Evolutionary conservation across 2,329 filamentous ascomycete genomes (phyloP).

Genomic region (Penicillium sp.): DNA sequence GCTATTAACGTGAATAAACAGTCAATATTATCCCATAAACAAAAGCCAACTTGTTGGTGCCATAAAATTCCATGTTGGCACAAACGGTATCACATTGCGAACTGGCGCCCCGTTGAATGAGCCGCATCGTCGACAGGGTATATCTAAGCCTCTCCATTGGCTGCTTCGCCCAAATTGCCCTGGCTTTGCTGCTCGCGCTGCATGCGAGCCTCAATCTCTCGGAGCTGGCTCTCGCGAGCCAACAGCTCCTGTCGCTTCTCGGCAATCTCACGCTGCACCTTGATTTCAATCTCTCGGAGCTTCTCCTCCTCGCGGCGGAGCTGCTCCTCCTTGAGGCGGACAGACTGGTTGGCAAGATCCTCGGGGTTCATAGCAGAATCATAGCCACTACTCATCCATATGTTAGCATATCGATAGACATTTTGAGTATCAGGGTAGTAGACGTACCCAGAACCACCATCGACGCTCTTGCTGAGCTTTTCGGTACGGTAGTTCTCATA

Average conservation of each 20-base stretch:
- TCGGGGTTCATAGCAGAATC: constrained; percentile 97
- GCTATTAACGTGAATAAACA: constrained; percentile 43
- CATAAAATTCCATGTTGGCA: constrained; percentile 37
- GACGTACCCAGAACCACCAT: constrained; percentile 82
- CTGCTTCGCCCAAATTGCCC: constrained; percentile 31
- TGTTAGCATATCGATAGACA: constrained; percentile 21
- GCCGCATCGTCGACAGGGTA: constrained; percentile 28
- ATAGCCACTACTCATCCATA: constrained; percentile 45
- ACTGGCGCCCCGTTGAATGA: constrained; percentile 29
- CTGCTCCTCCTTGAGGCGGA: constrained; percentile 99
- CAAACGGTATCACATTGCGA: constrained; percentile 34
- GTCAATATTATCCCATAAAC: constrained; percentile 42
- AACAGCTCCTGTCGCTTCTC: constrained; percentile 98
- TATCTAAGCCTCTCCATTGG: constrained; percentile 40
- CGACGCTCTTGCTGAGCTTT: constrained; percentile 99
- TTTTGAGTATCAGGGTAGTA: constrained; percentile 3
- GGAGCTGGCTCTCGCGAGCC: constrained; percentile 95
- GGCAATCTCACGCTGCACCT: constrained; percentile 99
- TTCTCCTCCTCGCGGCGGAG: constrained; percentile 99
- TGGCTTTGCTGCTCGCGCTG: constrained; percentile 72
- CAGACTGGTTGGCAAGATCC: constrained; percentile 92
- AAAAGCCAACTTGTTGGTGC: constrained; percentile 32
- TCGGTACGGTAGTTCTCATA: constrained; percentile 99
- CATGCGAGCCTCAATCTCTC: constrained; percentile 98
- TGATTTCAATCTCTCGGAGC: constrained; percentile 97